phyloP scores from a whole-genome alignment of 805 yeast genomes.

The Monosporozyma servazzii region DNA sequence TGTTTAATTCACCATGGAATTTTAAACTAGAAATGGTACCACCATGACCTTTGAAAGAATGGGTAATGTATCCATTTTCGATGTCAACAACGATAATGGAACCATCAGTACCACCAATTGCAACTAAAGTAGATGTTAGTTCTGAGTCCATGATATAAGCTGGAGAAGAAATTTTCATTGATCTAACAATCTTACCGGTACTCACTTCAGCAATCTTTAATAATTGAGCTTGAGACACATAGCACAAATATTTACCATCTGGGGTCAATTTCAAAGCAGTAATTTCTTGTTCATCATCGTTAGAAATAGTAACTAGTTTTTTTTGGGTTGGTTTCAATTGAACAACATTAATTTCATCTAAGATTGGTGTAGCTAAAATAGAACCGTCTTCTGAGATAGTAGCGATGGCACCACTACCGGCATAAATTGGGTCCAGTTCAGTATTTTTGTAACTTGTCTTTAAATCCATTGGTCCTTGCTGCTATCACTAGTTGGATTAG shows the following conservation, averaged over 20 bases:
- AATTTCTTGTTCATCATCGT: conserved; percentile 71
- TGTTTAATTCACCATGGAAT: conserved; percentile 66
- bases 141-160: conserved; percentile 72
- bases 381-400: conserved; percentile 53
- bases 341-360: conserved; percentile 68
- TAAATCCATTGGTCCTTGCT: conserved; percentile 19
- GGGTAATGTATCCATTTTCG: conserved; percentile 80
- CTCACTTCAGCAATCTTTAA: conserved; percentile 47
- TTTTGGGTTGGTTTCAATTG: conserved; percentile 39
- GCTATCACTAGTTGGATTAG: background rate
- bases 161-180: conserved; percentile 64
- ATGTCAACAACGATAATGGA: conserved; percentile 86
- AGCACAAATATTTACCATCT: conserved; percentile 60
- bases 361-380: conserved; percentile 67
- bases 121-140: conserved; percentile 72
- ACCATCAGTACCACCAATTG: conserved; percentile 95
- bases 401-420: conserved; percentile 70
- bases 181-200: conserved; percentile 34
- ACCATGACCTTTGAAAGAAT: conserved; percentile 88
- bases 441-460: conserved; percentile 29
- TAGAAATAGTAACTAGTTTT: conserved; percentile 51
- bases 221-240: conserved; percentile 76
- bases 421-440: conserved; percentile 71
- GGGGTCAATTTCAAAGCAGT: conserved; percentile 72
- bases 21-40: conserved; percentile 69